A percentile compares a stretch with the other conserved stretches of the same genome.
Conservation (phyloP, 139 green algal species). For the Picochlorum sp. region DNA sequence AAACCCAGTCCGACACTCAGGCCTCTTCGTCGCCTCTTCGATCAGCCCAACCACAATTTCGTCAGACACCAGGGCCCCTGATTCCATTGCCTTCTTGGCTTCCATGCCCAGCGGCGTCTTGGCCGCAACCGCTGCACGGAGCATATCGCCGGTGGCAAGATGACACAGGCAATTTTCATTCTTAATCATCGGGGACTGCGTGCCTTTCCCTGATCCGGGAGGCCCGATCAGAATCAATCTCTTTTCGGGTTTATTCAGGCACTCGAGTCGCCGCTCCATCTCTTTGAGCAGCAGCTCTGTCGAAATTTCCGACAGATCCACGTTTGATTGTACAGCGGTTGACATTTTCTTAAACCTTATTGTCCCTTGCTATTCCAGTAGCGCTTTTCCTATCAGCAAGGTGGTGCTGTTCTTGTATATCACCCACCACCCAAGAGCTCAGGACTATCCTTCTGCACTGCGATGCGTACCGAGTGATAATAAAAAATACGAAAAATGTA, state of each 20-base stretch:
- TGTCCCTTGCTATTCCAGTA: neutral
- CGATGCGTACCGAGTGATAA: too few relatives aligned
- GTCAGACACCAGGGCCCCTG: constrained; percentile 84
- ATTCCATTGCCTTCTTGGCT: constrained; percentile 96
- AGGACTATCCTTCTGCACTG: too few relatives aligned
- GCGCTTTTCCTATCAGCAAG: too few relatives aligned
- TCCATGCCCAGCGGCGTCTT: constrained; percentile 66
- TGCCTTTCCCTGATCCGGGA: constrained; percentile 84
- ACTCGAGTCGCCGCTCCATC: constrained; percentile 80
- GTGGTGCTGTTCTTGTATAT: too few relatives aligned
- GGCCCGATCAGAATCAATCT: constrained; percentile 89
- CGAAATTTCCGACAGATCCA: constrained; percentile 66
- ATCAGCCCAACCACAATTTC: constrained; percentile 97
- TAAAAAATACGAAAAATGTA: too few relatives aligned
- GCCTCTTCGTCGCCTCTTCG: constrained; percentile 67
- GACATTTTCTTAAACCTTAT: neutral
- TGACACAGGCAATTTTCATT: constrained; percentile 96
- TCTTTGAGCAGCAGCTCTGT: constrained; percentile 75
- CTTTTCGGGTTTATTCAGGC: constrained; percentile 88
- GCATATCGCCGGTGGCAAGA: constrained; percentile 93
- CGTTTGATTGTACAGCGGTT: neutral
- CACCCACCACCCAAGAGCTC: too few relatives aligned
- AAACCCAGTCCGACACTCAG: constrained; percentile 90
- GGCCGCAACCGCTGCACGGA: constrained; percentile 74
- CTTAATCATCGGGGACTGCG: constrained; percentile 89